Percentiles rank a stretch among this genome's conserved stretches.
Conservation (phyloP, 2,329 filamentous ascomycete species). For the Akanthomyces uredinophilus region DNA sequence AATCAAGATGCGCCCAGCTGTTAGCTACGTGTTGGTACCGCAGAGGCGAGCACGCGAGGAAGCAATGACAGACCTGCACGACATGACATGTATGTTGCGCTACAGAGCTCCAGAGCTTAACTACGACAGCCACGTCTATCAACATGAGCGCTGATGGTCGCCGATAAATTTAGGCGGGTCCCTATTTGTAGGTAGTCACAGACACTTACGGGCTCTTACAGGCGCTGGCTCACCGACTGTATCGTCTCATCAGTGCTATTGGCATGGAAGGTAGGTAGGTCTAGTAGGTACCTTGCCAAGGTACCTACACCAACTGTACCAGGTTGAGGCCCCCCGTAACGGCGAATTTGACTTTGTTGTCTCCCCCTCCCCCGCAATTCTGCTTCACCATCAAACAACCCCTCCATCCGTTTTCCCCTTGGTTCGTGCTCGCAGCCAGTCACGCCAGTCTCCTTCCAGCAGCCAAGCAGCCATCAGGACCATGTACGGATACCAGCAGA, state of each 20-base stretch:
- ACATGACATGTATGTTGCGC: no score
- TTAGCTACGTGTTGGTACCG: no score
- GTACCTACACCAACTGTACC: no score
- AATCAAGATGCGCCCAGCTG: no score
- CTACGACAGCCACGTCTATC: not conserved
- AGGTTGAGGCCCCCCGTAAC: not conserved
- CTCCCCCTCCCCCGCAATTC: constrained; percentile 5
- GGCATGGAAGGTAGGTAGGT: no score
- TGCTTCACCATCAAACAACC: constrained; percentile 1
- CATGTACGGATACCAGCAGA: not conserved
- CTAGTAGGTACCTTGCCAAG: no score
- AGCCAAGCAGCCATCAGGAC: not conserved
- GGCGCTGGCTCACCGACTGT: not conserved
- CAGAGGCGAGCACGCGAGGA: no score
- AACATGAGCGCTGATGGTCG: no score
- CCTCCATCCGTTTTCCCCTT: not conserved
- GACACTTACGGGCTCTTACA: not conserved
- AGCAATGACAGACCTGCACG: no score
- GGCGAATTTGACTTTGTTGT: not conserved
- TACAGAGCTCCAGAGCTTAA: not conserved
- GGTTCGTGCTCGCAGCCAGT: not conserved
- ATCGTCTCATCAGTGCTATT: not conserved
- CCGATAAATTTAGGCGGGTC: no score
- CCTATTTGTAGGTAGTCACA: no score
- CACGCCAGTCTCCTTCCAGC: not conserved